Evolutionary conservation across 2,329 filamentous ascomycete species (phyloP), one percentile per base, ranked within the genome.

Genomic region (Beauveria sp.): DNA sequence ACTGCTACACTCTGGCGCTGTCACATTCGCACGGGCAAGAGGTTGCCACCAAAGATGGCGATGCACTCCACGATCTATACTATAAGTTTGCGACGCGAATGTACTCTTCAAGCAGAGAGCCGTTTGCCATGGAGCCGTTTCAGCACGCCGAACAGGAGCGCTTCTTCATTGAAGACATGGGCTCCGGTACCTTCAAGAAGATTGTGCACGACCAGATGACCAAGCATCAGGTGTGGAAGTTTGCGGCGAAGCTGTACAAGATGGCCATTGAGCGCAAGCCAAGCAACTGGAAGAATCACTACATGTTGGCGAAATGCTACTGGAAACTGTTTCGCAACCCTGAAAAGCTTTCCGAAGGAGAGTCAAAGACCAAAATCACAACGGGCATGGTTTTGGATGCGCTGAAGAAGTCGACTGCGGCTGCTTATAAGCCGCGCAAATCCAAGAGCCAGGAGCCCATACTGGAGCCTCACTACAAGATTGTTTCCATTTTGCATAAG

Each of bases 381-480:
- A 61, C 75, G 66, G 67, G 76, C 43, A 71, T 70, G 9, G 70
- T 86, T 6, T 65, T 86, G n/a, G 67, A 72, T 3, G 76, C 79
- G 0, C 75, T 86, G 3, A 81, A 84, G 65, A 77, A 76, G 62
- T 75, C 82, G 1, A 75, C 85, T 22, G 71, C 79, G 60, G 76
- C 82, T 1, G 82, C 82, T 1, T 75, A 77, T 7, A 77, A 76
- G 20, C 73, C 82, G 34, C 80, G 81, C 31, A 85, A 84, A 65
- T 81, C 82, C 5, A 77, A 82, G 16, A 77, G 80, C 70, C 86
- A 81, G 22, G 91, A 96, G 64, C 91, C 90, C 0, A 87, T 96
- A 26, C 81, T 97, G 18, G 93, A 96, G 71, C 93, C 93, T 3
- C 92, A 96, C 71, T 96, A 96, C 79, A 96, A 96, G 75, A 87